Evolutionary conservation across 345 rosid genomes (phyloP).

Genomic region (Bretschneidera sinensis): DNA sequence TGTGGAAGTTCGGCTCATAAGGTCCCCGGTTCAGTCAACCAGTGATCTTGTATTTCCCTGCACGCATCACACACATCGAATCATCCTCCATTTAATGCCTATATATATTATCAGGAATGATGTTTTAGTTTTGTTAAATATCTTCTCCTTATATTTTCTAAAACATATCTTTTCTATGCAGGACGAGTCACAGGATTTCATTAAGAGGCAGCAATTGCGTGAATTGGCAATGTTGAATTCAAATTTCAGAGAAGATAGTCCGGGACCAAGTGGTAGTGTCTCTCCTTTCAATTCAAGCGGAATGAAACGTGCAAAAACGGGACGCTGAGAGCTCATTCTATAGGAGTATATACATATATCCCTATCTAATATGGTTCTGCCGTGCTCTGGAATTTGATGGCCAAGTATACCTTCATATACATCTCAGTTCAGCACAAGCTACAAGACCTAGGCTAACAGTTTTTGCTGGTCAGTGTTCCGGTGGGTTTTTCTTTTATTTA

Average conservation of each 20-base stretch:
- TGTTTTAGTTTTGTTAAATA: neutral
- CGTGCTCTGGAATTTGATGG: conserved; percentile 23
- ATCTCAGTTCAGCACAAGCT: conserved; percentile 29
- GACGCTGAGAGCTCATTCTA: conserved; percentile 43
- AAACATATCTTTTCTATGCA: conserved; percentile 23
- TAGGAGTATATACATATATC: conserved; percentile 11
- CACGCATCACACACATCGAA: too few relatives aligned
- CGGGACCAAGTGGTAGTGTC: conserved; percentile 91
- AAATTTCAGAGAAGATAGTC: conserved; percentile 90
- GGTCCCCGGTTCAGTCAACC: too few relatives aligned
- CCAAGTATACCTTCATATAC: conserved; percentile 31
- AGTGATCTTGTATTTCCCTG: too few relatives aligned
- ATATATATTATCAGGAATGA: too few relatives aligned
- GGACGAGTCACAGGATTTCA: conserved; percentile 95
- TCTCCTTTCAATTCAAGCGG: conserved; percentile 95
- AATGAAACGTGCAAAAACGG: conserved; percentile 95
- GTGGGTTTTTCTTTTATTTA: conserved; percentile 24
- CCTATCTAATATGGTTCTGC: neutral
- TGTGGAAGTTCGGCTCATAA: too few relatives aligned
- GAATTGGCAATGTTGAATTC: conserved; percentile 90
- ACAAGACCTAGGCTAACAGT: conserved; percentile 45
- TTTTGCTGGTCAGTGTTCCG: conserved; percentile 42
- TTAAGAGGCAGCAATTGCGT: conserved; percentile 93
- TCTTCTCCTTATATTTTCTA: neutral
- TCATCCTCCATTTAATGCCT: too few relatives aligned